Evolutionary conservation across 306 rosid genomes (phyloP).

Genomic region (Prunus kanzakura): DNA sequence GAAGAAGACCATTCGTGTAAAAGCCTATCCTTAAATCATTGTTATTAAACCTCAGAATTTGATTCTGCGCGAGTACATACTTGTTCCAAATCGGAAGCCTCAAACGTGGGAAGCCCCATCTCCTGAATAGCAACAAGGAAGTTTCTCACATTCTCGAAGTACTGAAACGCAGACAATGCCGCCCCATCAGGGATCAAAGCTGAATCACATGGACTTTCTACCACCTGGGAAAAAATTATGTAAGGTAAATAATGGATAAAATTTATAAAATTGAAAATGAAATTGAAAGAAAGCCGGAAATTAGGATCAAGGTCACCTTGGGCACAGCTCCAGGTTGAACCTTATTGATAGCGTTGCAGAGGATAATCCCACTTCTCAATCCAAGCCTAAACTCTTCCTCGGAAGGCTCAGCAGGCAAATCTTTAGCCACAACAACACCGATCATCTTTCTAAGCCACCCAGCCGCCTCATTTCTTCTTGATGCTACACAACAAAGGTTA

Average conservation of each 20-base stretch:
- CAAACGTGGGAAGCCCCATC: conserved; percentile 83
- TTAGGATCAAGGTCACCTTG: conserved; percentile 49
- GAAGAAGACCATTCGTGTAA: background rate
- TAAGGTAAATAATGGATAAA: background rate
- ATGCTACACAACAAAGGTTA: conserved; percentile 44
- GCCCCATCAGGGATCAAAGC: conserved; percentile 82
- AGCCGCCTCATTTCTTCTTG: conserved; percentile 87
- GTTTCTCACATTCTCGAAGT: conserved; percentile 93
- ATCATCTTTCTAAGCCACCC: conserved; percentile 95
- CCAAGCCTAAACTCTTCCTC: conserved; percentile 98
- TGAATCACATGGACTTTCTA: conserved; percentile 87
- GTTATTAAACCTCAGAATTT: background rate
- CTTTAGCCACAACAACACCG: conserved; percentile 95
- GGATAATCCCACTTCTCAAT: conserved; percentile 88
- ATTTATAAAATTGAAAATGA: background rate
- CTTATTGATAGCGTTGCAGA: conserved; percentile 83
- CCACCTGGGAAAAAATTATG: conserved; percentile 51
- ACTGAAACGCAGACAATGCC: conserved; percentile 84
- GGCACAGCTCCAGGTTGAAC: conserved; percentile 80
- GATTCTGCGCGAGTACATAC: conserved; percentile 38
- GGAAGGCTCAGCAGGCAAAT: conserved; percentile 93
- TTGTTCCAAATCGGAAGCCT: conserved; percentile 96
- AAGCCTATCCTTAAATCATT: no score
- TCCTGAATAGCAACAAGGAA: conserved; percentile 76
- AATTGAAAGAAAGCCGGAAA: background rate